Base-by-base conservation (phyloP, 1,139 yeast genomes). In the Yamadazyma diospyri region DNA sequence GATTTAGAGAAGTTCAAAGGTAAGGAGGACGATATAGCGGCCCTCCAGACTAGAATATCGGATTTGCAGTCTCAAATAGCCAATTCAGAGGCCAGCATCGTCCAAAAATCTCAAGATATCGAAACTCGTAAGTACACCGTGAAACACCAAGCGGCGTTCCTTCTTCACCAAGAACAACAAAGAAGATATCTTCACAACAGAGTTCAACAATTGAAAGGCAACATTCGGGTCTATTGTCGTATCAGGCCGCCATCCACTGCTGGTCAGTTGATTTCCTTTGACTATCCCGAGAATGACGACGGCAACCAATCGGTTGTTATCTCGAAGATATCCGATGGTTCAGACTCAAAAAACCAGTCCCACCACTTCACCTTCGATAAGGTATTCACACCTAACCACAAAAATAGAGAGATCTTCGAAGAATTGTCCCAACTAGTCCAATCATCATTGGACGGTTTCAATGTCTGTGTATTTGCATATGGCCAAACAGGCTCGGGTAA, bases 401-500 rank as follows among this genome's bases (percentile, higher is more conserved):
- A 70, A 1, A 92, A 92, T 52, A 49, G 50, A 2, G 79, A 74
- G 18, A 75, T 94, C 0, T 92, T 88, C 57, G 82, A 77, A 25
- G 98, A 92, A 48, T 75, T 89, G 1, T 81, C 94, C 1, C 95
- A 89, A 53, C 59, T 89, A 19, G 81, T 92, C 2, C 97, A 88
- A 55, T 83, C 95, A 35, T 85, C 94, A 0, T 57, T 92, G 19
- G 96, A 92, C 60, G 98, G 98, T 0, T 81, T 69, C 51, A 88
- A 88, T 48, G 95, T 87, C 4, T 88, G 97, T 55, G 88, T 92
- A 2, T 88, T 92, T 63, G 96, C 98, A 0, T 92, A 92, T 57
- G 98, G 98, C 0, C 98, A 92, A 59, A 92, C 98, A 0, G 97
- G 98, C 0, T 88, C 97, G 0, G 98, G 98, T 4, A 92, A 92